phyloP scores from a whole-genome alignment of 805 yeast species.

The Cyberlindnera nakhonratchasimensis region DNA sequence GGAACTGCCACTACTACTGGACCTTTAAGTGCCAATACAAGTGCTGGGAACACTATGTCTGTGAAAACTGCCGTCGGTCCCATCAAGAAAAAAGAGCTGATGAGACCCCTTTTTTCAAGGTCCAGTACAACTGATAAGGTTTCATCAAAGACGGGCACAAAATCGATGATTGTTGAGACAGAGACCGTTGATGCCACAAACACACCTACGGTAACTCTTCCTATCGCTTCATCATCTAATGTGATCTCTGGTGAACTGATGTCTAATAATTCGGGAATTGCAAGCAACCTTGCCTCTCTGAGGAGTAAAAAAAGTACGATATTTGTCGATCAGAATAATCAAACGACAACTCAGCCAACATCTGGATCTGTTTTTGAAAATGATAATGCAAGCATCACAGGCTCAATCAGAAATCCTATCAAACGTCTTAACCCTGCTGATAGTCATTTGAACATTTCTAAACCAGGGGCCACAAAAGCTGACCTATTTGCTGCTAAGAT shows the following conservation, averaged over 20 bases:
- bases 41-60: conserved; percentile 7
- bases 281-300: conserved; percentile 29
- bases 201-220: conserved; percentile 26
- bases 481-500: conserved; percentile 93
- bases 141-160: conserved; percentile 16
- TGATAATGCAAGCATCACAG: conserved; percentile 25
- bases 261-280: conserved; percentile 25
- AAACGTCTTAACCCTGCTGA: conserved; percentile 22
- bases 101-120: conserved; percentile 26
- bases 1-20: neutral
- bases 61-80: conserved; percentile 4
- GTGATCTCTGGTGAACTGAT: conserved; percentile 17
- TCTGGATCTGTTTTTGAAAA: conserved; percentile 15
- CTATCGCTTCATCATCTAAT: conserved; percentile 21
- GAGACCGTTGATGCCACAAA: conserved; percentile 53
- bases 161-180: conserved; percentile 54
- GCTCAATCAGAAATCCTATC: conserved; percentile 25
- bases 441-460: conserved; percentile 17
- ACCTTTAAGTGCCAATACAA: conserved; percentile 2
- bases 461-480: conserved; percentile 60
- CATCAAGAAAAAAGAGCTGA: conserved; percentile 23
- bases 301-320: conserved; percentile 36
- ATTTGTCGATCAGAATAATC: conserved; percentile 20
- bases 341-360: conserved; percentile 10
- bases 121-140: conserved; percentile 25